phyloP scores from a whole-genome alignment of 768 basidiomycete species.

The Lactarius akahatsu region DNA sequence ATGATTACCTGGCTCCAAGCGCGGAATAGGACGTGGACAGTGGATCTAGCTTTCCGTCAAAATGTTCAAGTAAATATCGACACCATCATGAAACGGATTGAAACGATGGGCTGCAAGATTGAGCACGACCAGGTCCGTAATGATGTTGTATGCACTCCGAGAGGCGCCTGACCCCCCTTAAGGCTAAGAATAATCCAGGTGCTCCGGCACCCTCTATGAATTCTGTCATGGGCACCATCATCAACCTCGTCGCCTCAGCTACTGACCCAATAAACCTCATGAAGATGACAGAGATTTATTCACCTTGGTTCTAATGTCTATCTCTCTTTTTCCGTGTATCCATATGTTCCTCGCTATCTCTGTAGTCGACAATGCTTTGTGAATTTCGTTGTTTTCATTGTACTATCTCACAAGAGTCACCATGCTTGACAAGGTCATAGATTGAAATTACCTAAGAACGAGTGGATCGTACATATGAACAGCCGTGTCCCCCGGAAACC shows the following conservation, averaged over 20 bases:
- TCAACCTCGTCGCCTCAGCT: constrained; percentile 78
- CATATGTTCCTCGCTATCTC: constrained; percentile 15
- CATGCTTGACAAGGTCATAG: no score
- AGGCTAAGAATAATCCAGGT: constrained; percentile 36
- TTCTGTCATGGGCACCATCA: constrained; percentile 78
- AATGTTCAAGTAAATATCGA: constrained; percentile 60
- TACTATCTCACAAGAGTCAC: constrained; percentile 17
- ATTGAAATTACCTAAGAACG: no score
- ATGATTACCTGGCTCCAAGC: constrained; percentile 71
- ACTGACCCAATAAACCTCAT: constrained; percentile 84
- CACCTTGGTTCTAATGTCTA: constrained; percentile 72
- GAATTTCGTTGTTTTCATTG: constrained; percentile 14
- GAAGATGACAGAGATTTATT: constrained; percentile 81
- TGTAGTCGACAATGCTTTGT: constrained; percentile 23
- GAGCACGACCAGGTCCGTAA: constrained; percentile 74
- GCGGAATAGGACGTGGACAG: constrained; percentile 53
- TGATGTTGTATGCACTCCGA: constrained; percentile 13
- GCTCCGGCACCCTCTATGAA: constrained; percentile 41
- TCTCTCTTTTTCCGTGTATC: constrained; percentile 11
- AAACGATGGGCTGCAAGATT: constrained; percentile 80
- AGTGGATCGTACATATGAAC: no score
- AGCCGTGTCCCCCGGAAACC: no score
- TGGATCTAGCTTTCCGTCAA: constrained; percentile 58
- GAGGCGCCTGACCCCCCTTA: neutral
- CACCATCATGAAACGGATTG: constrained; percentile 73